Evolutionary conservation across 2,329 filamentous ascomycete species (phyloP), one percentile per base, ranked within the genome.

Genomic region (Raffaelea deltoideospora): DNA sequence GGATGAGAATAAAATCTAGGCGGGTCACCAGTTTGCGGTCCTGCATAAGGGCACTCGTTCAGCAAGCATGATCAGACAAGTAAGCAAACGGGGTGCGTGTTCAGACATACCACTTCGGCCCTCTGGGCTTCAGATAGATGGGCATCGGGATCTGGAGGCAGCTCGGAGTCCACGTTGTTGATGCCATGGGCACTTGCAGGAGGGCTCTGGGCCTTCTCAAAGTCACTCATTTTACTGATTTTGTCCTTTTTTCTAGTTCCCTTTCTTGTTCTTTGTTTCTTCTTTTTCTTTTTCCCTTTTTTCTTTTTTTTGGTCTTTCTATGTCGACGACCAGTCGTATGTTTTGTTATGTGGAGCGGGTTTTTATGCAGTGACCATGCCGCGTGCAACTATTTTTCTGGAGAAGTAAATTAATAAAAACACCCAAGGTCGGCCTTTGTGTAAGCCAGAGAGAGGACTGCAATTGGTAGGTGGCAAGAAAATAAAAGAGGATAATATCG

Each of bases 1-100:
- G 55, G 11, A 58, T 53, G 21, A 58, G 48, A 18, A 50, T 52
- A 31, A 45, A 43, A 32, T 58, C 55, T 3, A 58, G 47, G 18
- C 44, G 51, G 40, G 45, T 40, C 7, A 58, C 27, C 4, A 58
- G 46, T 21, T 50, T 52, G 19, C 50, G 50, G 36, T 58, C 55
- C 53, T 55, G 10, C n/a, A 18, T 15, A 9, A 18, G 15, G 17
- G 17, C 20, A 6, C 23, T 23, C 10, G 17, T 10, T 10, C 8
- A 11, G 13, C 3, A 17, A 15, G 18, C 15, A 24, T 3, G 19
- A 31, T 26, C 14, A 19, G 3, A 37, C 10, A 27, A 19, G 3
- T 6, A 22, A 26, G 10, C 17, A 18, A 29, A 22, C 34, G 23
- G 18, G 27, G 5, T 17, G 14, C 10, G n/a, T 11, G 14, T 13